phyloP scores from a whole-genome alignment of 2,329 filamentous ascomycete genomes.

The Paracoccidioides brasiliensis region DNA sequence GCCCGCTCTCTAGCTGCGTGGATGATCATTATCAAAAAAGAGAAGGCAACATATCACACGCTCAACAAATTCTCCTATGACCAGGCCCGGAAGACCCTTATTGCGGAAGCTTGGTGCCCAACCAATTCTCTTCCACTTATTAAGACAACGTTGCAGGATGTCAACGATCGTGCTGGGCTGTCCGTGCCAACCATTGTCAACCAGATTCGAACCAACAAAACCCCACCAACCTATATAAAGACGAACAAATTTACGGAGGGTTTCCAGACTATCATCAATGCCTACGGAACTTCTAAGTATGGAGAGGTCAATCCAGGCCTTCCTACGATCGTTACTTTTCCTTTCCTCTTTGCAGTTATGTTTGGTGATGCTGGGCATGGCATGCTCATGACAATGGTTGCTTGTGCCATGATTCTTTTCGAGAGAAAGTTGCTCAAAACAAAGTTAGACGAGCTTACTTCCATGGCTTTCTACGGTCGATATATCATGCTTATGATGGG shows the following conservation, averaged over 20 bases:
- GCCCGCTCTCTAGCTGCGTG: conserved; percentile 83
- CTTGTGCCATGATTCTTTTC: conserved; percentile 89
- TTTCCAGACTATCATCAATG: conserved; percentile 98
- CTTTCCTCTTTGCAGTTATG: conserved; percentile 99
- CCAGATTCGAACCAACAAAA: conserved; percentile 93
- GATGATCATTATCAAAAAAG: conserved; percentile 96
- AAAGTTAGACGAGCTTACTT: conserved; percentile 93
- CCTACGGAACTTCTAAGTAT: conserved; percentile 95
- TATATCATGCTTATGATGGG: conserved; percentile 99
- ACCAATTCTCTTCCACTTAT: conserved; percentile 81
- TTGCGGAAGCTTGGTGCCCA: conserved; percentile 95
- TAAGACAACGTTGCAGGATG: conserved; percentile 86
- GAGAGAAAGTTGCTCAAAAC: conserved; percentile 69
- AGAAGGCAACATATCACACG: conserved; percentile 94
- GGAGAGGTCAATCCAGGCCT: conserved; percentile 93
- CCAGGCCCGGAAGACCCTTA: conserved; percentile 84
- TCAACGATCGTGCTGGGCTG: conserved; percentile 87
- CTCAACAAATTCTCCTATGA: conserved; percentile 96
- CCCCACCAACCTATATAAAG: conserved; percentile 90
- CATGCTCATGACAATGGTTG: conserved; percentile 70
- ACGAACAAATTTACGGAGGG: conserved; percentile 97
- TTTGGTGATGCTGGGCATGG: conserved; percentile 97
- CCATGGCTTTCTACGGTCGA: conserved; percentile 96
- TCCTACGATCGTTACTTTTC: conserved; percentile 92
- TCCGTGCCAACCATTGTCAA: conserved; percentile 99